Base-by-base conservation (phyloP, 192 early-diverging fungal species). In the Chytriomyces confervae region DNA sequence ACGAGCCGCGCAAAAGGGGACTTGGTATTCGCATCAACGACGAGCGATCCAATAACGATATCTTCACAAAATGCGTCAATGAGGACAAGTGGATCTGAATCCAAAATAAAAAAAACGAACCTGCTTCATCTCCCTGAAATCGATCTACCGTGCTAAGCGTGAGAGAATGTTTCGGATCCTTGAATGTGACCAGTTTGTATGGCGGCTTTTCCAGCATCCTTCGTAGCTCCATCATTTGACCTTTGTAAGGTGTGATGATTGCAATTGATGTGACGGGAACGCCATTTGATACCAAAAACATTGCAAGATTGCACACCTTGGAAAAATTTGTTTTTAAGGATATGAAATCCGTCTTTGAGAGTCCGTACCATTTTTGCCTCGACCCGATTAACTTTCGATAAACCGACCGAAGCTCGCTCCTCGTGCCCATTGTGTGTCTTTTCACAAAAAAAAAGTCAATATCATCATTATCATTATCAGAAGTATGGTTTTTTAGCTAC, bases 211-310 rank as follows among this genome's bases (percentile, higher is more conserved):
- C 62, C 11, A 81, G 65, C 63, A 48, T 62, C 53, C 51, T 77
- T 45, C 81, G 36, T 7, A 83, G 45, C 27, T 82, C 73, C 73
- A 73, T 78, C 62, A 82, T 20, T 48, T 83, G 82, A 13, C 80
- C 82, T 57, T 83, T 82, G 80, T 83, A 83, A 6, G 80, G 80
- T 3, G 82, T 82, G 36, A 83, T 68, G 23, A 83, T 83, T 5
- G 79, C 82, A 50, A 83, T 83, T 36, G 81, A 82, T n/a, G 51
- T 27, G 18, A 50, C 49, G 20, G 81, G 81, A 20, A 82, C 81
- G 13, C 81, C 81, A 49, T 64, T 66, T 13, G 29, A 16, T 18
- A 81, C 72, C 5, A 82, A 53, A 60, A 67, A 82, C 9, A 51
- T 13, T 4, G 81, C 72, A 5, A 82, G 48, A 27, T 81, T 63